Conservation (phyloP, 352 stramenopile genomes). For the Phytopythium ostracodes region DNA sequence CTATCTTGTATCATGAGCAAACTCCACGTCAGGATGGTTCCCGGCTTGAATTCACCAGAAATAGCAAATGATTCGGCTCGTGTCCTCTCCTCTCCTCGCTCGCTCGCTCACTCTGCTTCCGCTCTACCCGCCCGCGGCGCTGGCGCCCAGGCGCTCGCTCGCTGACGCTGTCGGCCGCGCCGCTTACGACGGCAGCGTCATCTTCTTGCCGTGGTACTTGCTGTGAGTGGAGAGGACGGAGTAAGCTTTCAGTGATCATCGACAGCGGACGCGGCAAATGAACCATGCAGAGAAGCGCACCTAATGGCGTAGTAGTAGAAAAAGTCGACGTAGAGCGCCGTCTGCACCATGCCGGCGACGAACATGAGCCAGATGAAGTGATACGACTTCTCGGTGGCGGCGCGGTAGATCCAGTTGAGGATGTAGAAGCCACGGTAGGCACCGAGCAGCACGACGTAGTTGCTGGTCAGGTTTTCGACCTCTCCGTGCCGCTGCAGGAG, state of each 20-base stretch:
- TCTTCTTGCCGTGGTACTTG: constrained; percentile 91
- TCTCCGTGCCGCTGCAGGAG: constrained; percentile 97
- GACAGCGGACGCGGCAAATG: no score
- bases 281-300: constrained; percentile 20
- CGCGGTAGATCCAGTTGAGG: constrained; percentile 99
- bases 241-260: no score
- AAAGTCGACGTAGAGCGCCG: constrained; percentile 99
- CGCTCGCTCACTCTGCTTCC: constrained; percentile 1
- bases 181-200: constrained; percentile 81
- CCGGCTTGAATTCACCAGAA: constrained; percentile 3
- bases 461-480: constrained; percentile 98
- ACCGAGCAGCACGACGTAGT: constrained; percentile 99
- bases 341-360: constrained; percentile 98
- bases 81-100: constrained; percentile 10
- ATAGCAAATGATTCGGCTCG: constrained; percentile 15
- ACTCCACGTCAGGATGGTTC: background rate
- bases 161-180: background rate
- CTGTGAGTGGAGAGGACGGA: constrained; percentile 26
- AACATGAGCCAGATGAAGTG: constrained; percentile 99
- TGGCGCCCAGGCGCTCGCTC: background rate
- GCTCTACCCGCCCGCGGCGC: constrained; percentile 7
- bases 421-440: constrained; percentile 98
- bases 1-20: constrained; percentile 4
- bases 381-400: constrained; percentile 95
- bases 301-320: constrained; percentile 99